A percentile compares a stretch with the other conserved stretches of the same genome.
Conservation (phyloP, 495 filamentous ascomycete genomes). For the Penicillium nucicola region DNA sequence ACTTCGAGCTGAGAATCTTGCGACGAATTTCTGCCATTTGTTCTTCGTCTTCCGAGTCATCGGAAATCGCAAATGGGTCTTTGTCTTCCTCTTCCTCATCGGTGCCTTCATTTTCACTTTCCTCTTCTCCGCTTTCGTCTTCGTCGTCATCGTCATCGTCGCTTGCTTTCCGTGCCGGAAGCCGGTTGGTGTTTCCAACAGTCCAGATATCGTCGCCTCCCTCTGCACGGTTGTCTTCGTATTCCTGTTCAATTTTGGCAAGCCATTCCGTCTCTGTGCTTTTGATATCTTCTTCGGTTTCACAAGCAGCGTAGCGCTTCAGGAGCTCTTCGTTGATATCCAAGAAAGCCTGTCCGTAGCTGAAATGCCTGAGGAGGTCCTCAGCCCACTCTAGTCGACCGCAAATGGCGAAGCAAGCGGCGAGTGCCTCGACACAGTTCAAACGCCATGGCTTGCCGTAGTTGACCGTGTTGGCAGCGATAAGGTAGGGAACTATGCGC, state of each 20-base stretch:
- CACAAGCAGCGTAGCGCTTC: conserved; percentile 80
- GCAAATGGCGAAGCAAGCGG: conserved; percentile 88
- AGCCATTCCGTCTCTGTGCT: conserved; percentile 83
- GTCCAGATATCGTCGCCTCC: conserved; percentile 71
- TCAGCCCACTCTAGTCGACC: conserved; percentile 88
- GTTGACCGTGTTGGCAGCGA: conserved; percentile 95
- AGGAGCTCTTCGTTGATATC: conserved; percentile 82
- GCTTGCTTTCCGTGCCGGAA: conserved; percentile 46
- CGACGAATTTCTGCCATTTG: conserved; percentile 90
- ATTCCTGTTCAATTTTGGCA: conserved; percentile 84
- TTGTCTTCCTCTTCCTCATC: conserved; percentile 48
- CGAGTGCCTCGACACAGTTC: conserved; percentile 94
- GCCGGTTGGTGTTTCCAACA: conserved; percentile 78
- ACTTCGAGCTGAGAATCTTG: conserved; percentile 79
- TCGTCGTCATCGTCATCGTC: conserved; percentile 49
- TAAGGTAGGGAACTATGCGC: conserved; percentile 74
- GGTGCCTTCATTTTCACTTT: conserved; percentile 43
- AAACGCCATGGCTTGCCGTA: conserved; percentile 92
- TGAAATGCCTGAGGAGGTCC: conserved; percentile 75
- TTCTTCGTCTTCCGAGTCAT: conserved; percentile 77
- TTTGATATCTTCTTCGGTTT: conserved; percentile 83
- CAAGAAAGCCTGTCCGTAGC: conserved; percentile 82
- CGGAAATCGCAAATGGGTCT: conserved; percentile 70
- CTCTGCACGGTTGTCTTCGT: conserved; percentile 69
- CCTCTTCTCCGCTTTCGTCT: conserved; percentile 52